Conservation (phyloP, 2,329 filamentous ascomycete species). For the Bisporella sp. region DNA sequence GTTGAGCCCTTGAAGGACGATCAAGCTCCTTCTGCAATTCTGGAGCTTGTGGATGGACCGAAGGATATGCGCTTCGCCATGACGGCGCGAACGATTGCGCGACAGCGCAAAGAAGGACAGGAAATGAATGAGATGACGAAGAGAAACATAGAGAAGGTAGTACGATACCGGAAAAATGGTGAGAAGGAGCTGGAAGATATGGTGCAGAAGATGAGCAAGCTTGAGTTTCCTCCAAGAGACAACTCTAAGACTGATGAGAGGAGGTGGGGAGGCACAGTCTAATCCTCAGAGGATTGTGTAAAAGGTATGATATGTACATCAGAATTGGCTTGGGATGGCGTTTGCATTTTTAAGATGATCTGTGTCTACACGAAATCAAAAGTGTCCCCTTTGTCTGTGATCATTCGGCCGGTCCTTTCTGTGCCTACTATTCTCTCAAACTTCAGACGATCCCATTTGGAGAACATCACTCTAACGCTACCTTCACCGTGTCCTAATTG, state of each 20-base stretch:
- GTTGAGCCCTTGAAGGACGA: constrained; percentile 84
- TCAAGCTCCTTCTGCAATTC: constrained; percentile 81
- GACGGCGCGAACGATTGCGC: constrained; percentile 78
- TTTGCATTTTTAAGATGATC: not conserved
- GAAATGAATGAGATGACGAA: constrained; percentile 63
- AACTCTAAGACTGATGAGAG: constrained; percentile 20
- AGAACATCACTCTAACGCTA: constrained; percentile 62
- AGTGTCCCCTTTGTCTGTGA: constrained; percentile 76
- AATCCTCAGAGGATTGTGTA: not conserved
- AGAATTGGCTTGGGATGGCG: not conserved
- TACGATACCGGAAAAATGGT: constrained; percentile 62
- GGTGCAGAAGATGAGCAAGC: constrained; percentile 38
- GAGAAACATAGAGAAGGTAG: constrained; percentile 79
- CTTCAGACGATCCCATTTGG: constrained; percentile 82
- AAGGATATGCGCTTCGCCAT: constrained; percentile 92
- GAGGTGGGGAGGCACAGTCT: constrained; percentile 1
- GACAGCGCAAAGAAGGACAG: constrained; percentile 48
- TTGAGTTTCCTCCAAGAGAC: constrained; percentile 27
- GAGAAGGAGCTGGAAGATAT: constrained; percentile 60
- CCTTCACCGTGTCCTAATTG: constrained; percentile 52
- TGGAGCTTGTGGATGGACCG: constrained; percentile 91
- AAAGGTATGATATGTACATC: constrained; percentile 10
- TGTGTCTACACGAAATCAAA: constrained; percentile 78
- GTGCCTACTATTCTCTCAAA: constrained; percentile 83
- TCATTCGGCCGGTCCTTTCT: constrained; percentile 74